Conservation (phyloP, 768 basidiomycete genomes). For the Nevesoporus exiguus region DNA sequence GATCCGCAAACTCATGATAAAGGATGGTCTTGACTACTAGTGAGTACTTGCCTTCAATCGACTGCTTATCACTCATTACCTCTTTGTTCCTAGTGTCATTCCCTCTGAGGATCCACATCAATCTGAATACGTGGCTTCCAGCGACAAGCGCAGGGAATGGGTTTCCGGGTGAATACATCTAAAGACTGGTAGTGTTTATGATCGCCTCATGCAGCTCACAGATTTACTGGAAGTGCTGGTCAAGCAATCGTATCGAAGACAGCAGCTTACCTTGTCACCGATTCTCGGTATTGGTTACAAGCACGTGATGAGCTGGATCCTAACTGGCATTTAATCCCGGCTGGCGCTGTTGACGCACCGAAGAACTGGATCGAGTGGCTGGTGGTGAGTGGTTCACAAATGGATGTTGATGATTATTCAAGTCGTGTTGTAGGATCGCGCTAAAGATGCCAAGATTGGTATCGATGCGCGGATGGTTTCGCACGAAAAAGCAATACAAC, state of each 20-base stretch:
- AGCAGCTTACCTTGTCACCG: conserved; percentile 71
- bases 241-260: conserved; percentile 64
- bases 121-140: conserved; percentile 75
- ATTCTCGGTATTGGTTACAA: conserved; percentile 84
- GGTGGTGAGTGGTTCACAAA: conserved; percentile 39
- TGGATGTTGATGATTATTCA: conserved; percentile 1
- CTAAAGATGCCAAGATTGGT: conserved; percentile 55
- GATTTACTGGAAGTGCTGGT: conserved; percentile 66
- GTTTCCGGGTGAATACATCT: conserved; percentile 61
- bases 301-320: conserved; percentile 64
- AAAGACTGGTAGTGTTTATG: conserved; percentile 27
- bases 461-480: conserved; percentile 84
- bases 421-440: conserved; percentile 34
- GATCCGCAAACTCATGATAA: conserved; percentile 61
- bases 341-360: conserved; percentile 50
- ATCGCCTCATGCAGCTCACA: conserved; percentile 26
- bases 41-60: conserved; percentile 36
- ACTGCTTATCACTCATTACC: conserved; percentile 4
- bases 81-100: conserved; percentile 49
- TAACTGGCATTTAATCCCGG: conserved; percentile 69
- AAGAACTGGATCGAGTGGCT: conserved; percentile 83
- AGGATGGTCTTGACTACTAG: conserved; percentile 74
- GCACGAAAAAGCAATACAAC: conserved; percentile 60
- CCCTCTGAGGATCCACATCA: conserved; percentile 81
- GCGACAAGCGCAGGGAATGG: conserved; percentile 76